Percentiles rank a stretch among this genome's conserved stretches.
Conservation (phyloP, 2,329 filamentous ascomycete genomes). For the Sphaerostilbella broomeana region DNA sequence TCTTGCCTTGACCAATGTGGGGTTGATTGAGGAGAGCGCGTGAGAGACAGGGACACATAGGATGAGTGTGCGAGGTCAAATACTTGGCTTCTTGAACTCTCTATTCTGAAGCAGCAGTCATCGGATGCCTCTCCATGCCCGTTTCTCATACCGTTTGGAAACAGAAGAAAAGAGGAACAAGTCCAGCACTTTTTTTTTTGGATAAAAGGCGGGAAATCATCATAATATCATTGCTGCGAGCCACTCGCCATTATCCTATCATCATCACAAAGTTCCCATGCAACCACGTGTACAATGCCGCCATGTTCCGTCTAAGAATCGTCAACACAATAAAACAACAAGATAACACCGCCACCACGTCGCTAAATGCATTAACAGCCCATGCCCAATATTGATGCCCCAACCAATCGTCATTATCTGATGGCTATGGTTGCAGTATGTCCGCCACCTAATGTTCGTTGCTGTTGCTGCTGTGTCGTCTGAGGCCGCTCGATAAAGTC, state of each 20-base stretch:
- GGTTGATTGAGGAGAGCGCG: constrained; percentile 8
- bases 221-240: background rate
- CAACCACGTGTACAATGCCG: background rate
- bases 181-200: background rate
- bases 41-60: constrained; percentile 2
- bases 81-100: constrained; percentile 6
- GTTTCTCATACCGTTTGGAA: background rate
- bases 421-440: constrained; percentile 31
- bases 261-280: background rate
- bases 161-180: background rate
- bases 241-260: background rate
- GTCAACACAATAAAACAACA: constrained; percentile 7
- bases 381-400: background rate
- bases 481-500: constrained; percentile 57
- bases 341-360: constrained; percentile 1
- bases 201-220: constrained; percentile 4
- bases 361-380: background rate
- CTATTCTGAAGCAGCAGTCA: background rate
- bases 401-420: constrained; percentile 20
- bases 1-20: constrained; percentile 10
- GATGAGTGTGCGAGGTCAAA: constrained; percentile 9
- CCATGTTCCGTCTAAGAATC: constrained; percentile 1
- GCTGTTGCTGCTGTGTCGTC: constrained; percentile 27
- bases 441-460: constrained; percentile 16
- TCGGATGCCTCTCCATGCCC: background rate